Percentiles rank a stretch among this genome's conserved stretches.
phyloP scores from a whole-genome alignment of 1,284 basidiomycete genomes.

The Rhodofomes roseus region DNA sequence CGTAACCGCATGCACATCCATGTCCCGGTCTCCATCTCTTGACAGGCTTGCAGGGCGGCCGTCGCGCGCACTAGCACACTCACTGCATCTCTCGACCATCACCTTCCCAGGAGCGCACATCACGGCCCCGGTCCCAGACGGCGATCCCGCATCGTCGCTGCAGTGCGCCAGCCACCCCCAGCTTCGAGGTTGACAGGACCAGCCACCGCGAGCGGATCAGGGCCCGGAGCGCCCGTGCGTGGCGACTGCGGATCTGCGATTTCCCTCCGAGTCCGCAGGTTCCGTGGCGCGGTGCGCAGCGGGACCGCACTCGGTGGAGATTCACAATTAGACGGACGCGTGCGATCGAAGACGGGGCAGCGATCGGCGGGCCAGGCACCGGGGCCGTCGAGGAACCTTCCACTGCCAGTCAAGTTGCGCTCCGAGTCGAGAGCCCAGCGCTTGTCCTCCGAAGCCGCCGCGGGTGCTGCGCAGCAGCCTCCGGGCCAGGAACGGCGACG shows the following conservation, averaged over 20 bases:
- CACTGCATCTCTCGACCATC: not conserved
- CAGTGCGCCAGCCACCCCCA: not conserved
- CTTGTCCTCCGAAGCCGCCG: too few species aligned
- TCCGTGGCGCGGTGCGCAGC: not conserved
- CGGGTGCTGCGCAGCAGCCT: too few species aligned
- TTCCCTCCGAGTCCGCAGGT: not conserved
- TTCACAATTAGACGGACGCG: too few species aligned
- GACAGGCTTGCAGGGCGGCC: not conserved
- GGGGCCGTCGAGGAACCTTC: too few species aligned
- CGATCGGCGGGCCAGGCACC: too few species aligned
- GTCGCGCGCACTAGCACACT: not conserved
- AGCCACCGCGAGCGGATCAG: not conserved
- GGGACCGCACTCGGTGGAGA: too few species aligned
- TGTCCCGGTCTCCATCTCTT: not conserved
- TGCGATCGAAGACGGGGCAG: too few species aligned
- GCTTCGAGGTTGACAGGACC: not conserved
- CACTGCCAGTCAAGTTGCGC: too few species aligned
- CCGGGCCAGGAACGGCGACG: too few species aligned
- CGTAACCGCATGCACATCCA: not conserved
- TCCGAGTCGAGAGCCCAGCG: too few species aligned
- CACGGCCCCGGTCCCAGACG: not conserved
- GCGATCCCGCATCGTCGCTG: not conserved
- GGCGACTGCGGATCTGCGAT: not conserved
- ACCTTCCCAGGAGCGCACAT: too few species aligned
- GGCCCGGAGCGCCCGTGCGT: not conserved